phyloP scores from a whole-genome alignment of 2,329 filamentous ascomycete genomes.

The Falciphora oryzae region DNA sequence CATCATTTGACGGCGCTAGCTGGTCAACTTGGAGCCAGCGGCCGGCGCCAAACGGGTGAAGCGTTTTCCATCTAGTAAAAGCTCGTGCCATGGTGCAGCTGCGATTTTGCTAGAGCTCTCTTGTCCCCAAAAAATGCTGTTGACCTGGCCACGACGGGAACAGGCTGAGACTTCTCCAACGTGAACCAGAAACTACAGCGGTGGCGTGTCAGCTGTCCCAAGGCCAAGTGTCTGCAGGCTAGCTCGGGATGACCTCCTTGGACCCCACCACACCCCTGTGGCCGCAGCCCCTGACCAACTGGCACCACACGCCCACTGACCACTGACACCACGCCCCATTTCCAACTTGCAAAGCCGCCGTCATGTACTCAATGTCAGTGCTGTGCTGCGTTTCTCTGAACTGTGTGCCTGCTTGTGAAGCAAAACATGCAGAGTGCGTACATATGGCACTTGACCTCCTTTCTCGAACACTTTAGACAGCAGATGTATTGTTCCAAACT shows the following conservation, averaged over 20 bases:
- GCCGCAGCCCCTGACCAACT: background rate
- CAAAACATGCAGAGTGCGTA: background rate
- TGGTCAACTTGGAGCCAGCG: no score
- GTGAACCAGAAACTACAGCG: no score
- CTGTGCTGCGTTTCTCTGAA: background rate
- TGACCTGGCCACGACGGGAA: no score
- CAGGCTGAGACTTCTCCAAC: no score
- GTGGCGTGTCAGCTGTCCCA: slow-evolving; percentile 1
- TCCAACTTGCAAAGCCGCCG: background rate
- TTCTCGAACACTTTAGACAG: no score
- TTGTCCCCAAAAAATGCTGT: no score
- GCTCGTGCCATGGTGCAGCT: no score
- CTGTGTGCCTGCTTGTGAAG: background rate
- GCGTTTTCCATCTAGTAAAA: no score
- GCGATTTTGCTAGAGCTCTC: no score
- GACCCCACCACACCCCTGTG: background rate
- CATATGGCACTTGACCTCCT: background rate
- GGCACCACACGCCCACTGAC: background rate
- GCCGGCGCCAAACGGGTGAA: no score
- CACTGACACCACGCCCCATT: background rate
- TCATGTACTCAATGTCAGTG: background rate
- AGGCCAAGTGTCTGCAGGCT: background rate
- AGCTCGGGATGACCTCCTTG: background rate
- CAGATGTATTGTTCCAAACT: no score
- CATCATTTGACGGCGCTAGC: no score